Evolutionary conservation across 2,329 filamentous ascomycete species (phyloP), one percentile per base, ranked within the genome.

Genomic region (Diaporthe longicolla): DNA sequence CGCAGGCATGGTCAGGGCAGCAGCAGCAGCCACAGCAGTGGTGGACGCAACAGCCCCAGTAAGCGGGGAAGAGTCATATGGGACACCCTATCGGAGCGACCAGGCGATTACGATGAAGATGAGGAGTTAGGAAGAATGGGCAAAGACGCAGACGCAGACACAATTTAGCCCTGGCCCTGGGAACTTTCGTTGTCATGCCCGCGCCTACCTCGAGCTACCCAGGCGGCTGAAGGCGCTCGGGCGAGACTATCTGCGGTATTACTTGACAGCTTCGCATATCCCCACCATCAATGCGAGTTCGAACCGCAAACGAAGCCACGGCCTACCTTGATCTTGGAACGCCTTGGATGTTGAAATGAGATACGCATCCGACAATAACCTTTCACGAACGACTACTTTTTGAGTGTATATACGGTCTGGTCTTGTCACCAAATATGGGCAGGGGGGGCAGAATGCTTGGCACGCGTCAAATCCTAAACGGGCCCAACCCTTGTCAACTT

Each of bases 1-100:
- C 87, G 2, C 89, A 90, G 75, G 81, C 84, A 5, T 91, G 87
- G 87, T 86, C 85, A 9, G 85, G 90, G 50, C 91, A 93, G 78
- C 91, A 92, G 78, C 91, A 91, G 73, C 88, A 90, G 11, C 87
- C 91, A 1, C 87, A 89, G 71, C 85, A 89, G 78, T 90, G 89
- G 87, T 90, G 88, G 88, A 78, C 85, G 11, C 86, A 85, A 73
- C 85, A 87, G 76, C 86, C 86, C 76, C 88, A 90, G 76, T 85
- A 77, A 24, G 7, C 37, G 37, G 58, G 9, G 13, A 19, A 63
- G 13, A 63, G 17, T 21, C 43, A 17, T 11, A 13, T 13, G 13
- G 24, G 37, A 19, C 24, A 63, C 58, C 15, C 21, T 43, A 21
- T 45, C 57, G 24, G 37, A 40, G 9, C 52, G 11, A 52, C 15